These are phyloP conservation scores for Echinosophora koreensis DNA, from an alignment of 306 rosid species.

Conservation along the genomic window DNA sequence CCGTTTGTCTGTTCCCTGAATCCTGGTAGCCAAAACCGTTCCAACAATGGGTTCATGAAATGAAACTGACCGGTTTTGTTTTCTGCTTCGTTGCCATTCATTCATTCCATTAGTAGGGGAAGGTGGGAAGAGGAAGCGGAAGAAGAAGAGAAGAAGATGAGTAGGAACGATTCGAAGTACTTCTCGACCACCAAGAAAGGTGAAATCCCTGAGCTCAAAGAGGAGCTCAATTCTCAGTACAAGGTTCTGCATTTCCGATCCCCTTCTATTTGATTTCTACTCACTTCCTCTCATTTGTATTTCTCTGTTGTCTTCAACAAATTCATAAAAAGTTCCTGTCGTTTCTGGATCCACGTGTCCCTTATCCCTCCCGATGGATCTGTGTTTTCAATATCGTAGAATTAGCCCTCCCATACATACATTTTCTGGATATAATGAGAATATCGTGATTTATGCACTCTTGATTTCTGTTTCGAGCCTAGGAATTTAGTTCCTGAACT, in stretches of 20 bases:
- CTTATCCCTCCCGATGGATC: slow-evolving; percentile 22
- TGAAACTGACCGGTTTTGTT: neutral
- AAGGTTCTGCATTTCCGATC: slow-evolving; percentile 61
- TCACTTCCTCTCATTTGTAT: slow-evolving; percentile 2
- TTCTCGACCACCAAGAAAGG: slow-evolving; percentile 99
- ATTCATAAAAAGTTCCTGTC: neutral
- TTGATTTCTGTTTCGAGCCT: slow-evolving; percentile 1
- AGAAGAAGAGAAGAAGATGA: slow-evolving; percentile 58
- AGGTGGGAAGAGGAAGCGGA: slow-evolving; percentile 8
- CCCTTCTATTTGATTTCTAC: neutral
- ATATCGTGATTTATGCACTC: slow-evolving; percentile 13
- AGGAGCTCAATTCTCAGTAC: slow-evolving; percentile 99
- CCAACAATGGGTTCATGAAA: neutral
- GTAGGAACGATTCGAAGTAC: slow-evolving; percentile 98
- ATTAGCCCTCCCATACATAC: neutral
- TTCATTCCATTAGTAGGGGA: neutral
- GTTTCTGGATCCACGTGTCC: slow-evolving; percentile 37
- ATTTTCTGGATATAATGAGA: neutral
- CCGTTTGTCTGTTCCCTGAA: neutral
- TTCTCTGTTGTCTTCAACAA: neutral
- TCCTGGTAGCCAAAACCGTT: neutral
- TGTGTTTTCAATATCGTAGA: neutral
- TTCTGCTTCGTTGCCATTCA: neutral
- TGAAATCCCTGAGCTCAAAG: slow-evolving; percentile 99
- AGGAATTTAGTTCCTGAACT: neutral